Evolutionary conservation across 352 stramenopile genomes (phyloP).

Genomic region (Pythium angustatum): DNA sequence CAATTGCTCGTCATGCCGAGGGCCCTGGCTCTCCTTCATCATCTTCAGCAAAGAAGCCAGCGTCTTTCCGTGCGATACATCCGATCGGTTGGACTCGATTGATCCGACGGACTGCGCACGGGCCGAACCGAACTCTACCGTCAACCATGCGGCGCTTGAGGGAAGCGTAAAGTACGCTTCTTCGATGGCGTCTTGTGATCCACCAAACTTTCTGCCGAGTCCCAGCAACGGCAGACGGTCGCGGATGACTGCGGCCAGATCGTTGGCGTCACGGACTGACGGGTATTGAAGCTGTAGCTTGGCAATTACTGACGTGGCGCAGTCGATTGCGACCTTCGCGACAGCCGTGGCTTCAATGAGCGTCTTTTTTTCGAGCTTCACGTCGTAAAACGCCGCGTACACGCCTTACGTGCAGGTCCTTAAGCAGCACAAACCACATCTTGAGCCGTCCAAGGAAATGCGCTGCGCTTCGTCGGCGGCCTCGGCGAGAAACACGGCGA

Average conservation of each 20-base stretch:
- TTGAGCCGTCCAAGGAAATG: no score
- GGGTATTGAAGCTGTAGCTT: conserved; percentile 29
- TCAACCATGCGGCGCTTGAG: not conserved
- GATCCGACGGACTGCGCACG: not conserved
- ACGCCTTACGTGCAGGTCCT: no score
- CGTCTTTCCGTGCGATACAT: not conserved
- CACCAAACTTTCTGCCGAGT: not conserved
- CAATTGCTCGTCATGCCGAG: not conserved
- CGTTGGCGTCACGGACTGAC: not conserved
- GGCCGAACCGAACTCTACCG: not conserved
- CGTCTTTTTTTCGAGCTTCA: conserved; percentile 37
- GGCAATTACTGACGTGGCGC: conserved; percentile 25
- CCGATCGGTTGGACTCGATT: not conserved
- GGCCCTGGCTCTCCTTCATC: not conserved
- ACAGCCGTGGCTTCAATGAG: conserved; percentile 39
- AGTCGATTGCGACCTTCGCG: conserved; percentile 33
- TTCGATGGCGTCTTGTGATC: no score
- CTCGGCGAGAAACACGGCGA: no score
- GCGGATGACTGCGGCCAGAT: not conserved
- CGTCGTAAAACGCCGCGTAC: conserved; percentile 31
- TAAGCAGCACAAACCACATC: no score
- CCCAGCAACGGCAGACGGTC: not conserved
- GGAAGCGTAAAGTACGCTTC: conserved; percentile 14
- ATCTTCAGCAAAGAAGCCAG: not conserved
- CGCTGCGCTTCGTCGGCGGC: no score